Evolutionary conservation across 2,329 filamentous ascomycete genomes (phyloP).

Genomic region (Stachybotrys echinatus): DNA sequence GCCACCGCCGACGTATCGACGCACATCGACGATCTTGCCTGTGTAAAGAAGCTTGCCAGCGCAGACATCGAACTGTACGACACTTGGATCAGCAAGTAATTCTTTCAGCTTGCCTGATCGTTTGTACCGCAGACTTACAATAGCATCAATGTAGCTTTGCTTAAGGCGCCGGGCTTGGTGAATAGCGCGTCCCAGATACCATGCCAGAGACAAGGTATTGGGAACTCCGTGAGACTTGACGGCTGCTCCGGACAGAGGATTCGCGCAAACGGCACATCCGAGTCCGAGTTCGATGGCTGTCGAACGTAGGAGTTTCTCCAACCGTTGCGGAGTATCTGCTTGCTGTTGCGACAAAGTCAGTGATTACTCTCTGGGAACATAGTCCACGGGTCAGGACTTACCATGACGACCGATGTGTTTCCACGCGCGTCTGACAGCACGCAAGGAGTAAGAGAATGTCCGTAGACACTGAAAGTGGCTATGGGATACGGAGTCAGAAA

Average conservation of each 20-base stretch:
- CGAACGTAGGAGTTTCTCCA: conserved; percentile 29
- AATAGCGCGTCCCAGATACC: conserved; percentile 26
- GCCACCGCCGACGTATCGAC: conserved; percentile 30
- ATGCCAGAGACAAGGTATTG: conserved; percentile 26
- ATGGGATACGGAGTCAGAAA: too few species aligned
- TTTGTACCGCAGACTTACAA: too few species aligned
- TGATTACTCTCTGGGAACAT: neutral
- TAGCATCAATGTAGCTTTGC: conserved; percentile 20
- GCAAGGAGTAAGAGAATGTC: conserved; percentile 28
- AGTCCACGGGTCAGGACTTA: conserved; percentile 6
- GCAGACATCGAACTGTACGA: conserved; percentile 32
- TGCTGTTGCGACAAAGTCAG: conserved; percentile 12
- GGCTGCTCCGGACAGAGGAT: conserved; percentile 23
- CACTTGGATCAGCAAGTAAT: too few species aligned
- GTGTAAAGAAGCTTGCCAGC: conserved; percentile 30
- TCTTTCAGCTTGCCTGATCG: too few species aligned
- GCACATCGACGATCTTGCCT: conserved; percentile 34
- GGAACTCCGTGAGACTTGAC: conserved; percentile 27
- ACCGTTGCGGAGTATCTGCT: conserved; percentile 24
- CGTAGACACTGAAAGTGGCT: conserved; percentile 33
- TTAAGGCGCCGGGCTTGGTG: conserved; percentile 21
- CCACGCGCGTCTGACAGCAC: conserved; percentile 29
- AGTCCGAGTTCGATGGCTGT: conserved; percentile 32
- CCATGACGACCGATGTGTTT: conserved; percentile 27
- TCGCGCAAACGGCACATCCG: conserved; percentile 27